These are phyloP conservation scores for Saturnispora halmiae DNA, from an alignment of 805 yeast species.

Conservation along the genomic window DNA sequence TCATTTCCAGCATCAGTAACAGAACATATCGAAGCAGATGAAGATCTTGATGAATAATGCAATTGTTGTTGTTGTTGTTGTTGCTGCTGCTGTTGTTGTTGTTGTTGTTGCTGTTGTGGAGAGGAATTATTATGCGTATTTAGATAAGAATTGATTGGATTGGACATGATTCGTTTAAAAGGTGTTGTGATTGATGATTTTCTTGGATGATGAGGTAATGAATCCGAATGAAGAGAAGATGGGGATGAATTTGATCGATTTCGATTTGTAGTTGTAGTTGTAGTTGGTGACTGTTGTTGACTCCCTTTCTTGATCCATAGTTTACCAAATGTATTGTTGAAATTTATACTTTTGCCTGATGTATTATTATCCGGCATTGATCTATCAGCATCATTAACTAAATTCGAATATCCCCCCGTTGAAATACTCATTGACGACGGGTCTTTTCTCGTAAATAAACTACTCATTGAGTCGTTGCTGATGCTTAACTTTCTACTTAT, in stretches of 20 bases:
- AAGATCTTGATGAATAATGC: neutral
- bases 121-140: neutral
- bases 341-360: no score
- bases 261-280: neutral
- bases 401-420: no score
- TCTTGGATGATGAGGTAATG: constrained; percentile 4
- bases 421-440: no score
- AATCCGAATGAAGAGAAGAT: neutral
- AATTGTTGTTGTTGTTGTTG: constrained; percentile 1
- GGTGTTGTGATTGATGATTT: constrained; percentile 4
- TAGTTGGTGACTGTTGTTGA: neutral
- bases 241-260: constrained; percentile 2
- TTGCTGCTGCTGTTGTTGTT: neutral
- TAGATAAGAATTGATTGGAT: neutral
- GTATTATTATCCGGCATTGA: no score
- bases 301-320: neutral
- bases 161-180: neutral
- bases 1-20: neutral
- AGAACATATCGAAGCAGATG: neutral
- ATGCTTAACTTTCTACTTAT: constrained; percentile 8
- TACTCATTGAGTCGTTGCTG: constrained; percentile 3
- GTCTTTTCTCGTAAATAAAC: constrained; percentile 3
- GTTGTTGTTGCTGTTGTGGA: neutral
- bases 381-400: no score
- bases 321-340: neutral